Evolutionary conservation across 176 grass and related monocot species (phyloP), one percentile per base, ranked within the genome.

Genomic region (Triticum dicoccoides): DNA sequence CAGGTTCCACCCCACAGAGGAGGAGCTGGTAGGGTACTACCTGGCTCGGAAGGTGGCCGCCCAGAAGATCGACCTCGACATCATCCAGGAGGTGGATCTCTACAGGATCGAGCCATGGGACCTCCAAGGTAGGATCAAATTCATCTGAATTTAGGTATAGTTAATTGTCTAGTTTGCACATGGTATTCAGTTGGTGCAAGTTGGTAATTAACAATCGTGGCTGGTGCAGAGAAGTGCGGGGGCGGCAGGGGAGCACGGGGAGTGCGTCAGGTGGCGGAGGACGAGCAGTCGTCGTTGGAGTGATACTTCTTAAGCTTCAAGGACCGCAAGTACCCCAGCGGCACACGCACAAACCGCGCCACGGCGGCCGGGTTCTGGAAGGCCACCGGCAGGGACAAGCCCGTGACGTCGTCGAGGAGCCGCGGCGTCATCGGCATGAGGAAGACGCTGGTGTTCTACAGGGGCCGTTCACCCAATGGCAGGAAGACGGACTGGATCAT

Each of bases 11-110:
- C 95, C 95, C 21, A 97, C 95, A 0, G 95, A 97, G 86, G 95
- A 97, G 86, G 95, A 97, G 83, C 92, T 97, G 8, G 95, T 97
- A 0, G 91, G 89, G 5, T 97, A 97, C 71, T 97, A 97, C 64
- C 92, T 97, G 0, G 89, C 89, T 8, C 83, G 89, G 54, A 97
- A 97, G 71, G 82, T 95, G 4, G 76, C 88, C 0, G 85, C 86
- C 15, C 87, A 88, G 17, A 84, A 71, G 84, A 89, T 86, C 15
- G 92, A 91, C 72, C 54, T 91, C 1, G 92, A 92, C 11, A 92
- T 97, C 65, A 97, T 97, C 74, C 89, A 69, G 80, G 95, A 97
- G n/a, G 83, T 93, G 1, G 95, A 95, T 91, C 92, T 97, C 25
- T 90, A 91, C 69, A 83, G 87, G 69, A 93, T 95, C 1, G 91